phyloP scores from a whole-genome alignment of 1,284 basidiomycete genomes.

The Stygiomarasmius scandens region DNA sequence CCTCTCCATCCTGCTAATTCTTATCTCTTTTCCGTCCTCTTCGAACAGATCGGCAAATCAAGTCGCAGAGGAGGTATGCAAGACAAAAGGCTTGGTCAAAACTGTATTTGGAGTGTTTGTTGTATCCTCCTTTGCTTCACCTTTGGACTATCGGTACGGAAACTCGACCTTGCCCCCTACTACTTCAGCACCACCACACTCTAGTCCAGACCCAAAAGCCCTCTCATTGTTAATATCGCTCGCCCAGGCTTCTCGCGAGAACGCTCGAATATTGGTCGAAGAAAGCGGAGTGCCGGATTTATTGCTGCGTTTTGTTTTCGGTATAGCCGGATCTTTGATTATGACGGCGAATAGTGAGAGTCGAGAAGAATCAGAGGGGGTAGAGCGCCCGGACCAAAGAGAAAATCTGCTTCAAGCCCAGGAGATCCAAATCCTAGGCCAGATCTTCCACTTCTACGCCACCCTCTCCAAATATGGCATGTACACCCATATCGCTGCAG shows the following conservation, averaged over 20 bases:
- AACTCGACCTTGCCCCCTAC: constrained; percentile 26
- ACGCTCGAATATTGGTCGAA: constrained; percentile 59
- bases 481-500: constrained; percentile 58
- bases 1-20: constrained; percentile 60
- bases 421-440: constrained; percentile 39
- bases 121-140: constrained; percentile 56
- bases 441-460: constrained; percentile 69
- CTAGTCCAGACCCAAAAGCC: constrained; percentile 44
- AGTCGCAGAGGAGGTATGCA: constrained; percentile 57
- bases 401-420: constrained; percentile 45
- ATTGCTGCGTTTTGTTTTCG: constrained; percentile 76
- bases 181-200: no score
- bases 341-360: no score
- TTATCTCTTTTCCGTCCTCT: constrained; percentile 58
- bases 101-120: constrained; percentile 52
- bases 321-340: constrained; percentile 19
- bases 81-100: constrained; percentile 49
- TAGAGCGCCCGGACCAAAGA: no score
- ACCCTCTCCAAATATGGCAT: constrained; percentile 79
- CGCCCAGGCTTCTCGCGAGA: constrained; percentile 65
- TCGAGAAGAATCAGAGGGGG: no score
- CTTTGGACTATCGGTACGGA: constrained; percentile 40
- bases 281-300: constrained; percentile 53
- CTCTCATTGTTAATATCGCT: constrained; percentile 65
- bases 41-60: constrained; percentile 56